Evolutionary conservation across 1,284 basidiomycete species (phyloP), one percentile per base, ranked within the genome.

Genomic region (Ceratobasidium papillatum): DNA sequence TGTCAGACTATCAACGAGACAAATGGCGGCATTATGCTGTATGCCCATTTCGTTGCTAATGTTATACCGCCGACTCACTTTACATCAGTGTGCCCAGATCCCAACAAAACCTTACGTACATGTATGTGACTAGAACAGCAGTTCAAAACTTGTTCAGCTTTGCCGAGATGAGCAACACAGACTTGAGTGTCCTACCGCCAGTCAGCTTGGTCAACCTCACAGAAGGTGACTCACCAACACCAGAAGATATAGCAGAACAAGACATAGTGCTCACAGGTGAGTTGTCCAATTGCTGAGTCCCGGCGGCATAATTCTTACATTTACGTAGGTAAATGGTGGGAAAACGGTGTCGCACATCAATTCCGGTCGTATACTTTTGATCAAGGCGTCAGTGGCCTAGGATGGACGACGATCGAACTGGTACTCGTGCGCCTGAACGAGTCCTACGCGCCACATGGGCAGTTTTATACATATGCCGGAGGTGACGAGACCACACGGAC

Each of bases 381-480:
- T 22, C 11, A n/a, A 30, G 69, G 69, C 32, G 43, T 22, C 2
- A 34, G 25, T 27, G 69, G 69, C n/a, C 11, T 34, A 0, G 69
- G 69, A 9, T 72, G 69, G 69, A n/a, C 56, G 8, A 61, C 30
- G 56, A 30, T 72, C 17, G 56, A 72, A 22, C 30, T 72, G 7
- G 36, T 72, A 11, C 43, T 72, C 12, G 56, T 72, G 11, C 69
- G 69, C 12, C 27, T 72, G 25, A 61, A 72, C 47, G 56, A 72
- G 36, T 17, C 56, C 30, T 61, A 61, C 38, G 36, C 69, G 19
- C 69, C 56, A 14, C n/a, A 34, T 17, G 56, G 69, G 12, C 43
- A 47, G 36, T 72, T 61, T n/a, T 43, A 32, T 19, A 14, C 19
- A n/a, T 72, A 72, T 30, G 56, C 41, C 19, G 14, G n/a, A 11